These are phyloP conservation scores for peach (Prunus persica) DNA, from an alignment of 306 rosid species.

Conservation along the genomic window DNA sequence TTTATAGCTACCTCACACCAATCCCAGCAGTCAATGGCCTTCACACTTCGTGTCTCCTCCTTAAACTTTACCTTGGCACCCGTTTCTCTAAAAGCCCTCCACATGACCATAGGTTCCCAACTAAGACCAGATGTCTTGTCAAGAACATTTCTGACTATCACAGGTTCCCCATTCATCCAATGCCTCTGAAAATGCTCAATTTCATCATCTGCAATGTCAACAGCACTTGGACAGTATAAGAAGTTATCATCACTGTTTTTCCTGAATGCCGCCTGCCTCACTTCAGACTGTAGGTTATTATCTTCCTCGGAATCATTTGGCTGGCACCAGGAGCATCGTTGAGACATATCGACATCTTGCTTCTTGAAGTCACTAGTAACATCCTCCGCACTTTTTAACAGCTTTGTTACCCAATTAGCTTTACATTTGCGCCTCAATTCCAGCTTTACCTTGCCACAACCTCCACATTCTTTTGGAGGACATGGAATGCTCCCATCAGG, in stretches of 20 bases:
- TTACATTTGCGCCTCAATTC: constrained; percentile 33
- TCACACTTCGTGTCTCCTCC: constrained; percentile 42
- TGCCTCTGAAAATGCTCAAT: constrained; percentile 40
- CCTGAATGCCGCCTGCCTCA: constrained; percentile 38
- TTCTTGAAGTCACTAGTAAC: constrained; percentile 24
- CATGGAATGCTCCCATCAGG: constrained; percentile 47
- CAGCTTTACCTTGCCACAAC: constrained; percentile 43
- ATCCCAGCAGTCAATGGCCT: constrained; percentile 46
- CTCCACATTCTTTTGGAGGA: constrained; percentile 41
- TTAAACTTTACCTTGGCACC: constrained; percentile 40
- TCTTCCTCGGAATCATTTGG: constrained; percentile 9
- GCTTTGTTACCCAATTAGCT: constrained; percentile 30
- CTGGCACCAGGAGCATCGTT: constrained; percentile 36
- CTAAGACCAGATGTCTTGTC: constrained; percentile 50
- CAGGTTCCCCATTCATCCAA: constrained; percentile 47
- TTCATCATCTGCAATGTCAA: constrained; percentile 20
- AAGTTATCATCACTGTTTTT: constrained; percentile 30
- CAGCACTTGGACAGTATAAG: constrained; percentile 35
- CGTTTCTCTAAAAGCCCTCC: constrained; percentile 48
- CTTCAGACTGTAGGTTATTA: constrained; percentile 8
- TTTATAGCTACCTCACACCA: constrained; percentile 41
- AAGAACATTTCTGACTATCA: constrained; percentile 45
- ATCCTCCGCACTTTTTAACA: constrained; percentile 32
- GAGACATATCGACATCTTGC: constrained; percentile 17
- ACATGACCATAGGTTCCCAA: constrained; percentile 58